These are phyloP conservation scores for Melanogaster broomeanus DNA, from an alignment of 768 basidiomycete species.

Conservation along the genomic window DNA sequence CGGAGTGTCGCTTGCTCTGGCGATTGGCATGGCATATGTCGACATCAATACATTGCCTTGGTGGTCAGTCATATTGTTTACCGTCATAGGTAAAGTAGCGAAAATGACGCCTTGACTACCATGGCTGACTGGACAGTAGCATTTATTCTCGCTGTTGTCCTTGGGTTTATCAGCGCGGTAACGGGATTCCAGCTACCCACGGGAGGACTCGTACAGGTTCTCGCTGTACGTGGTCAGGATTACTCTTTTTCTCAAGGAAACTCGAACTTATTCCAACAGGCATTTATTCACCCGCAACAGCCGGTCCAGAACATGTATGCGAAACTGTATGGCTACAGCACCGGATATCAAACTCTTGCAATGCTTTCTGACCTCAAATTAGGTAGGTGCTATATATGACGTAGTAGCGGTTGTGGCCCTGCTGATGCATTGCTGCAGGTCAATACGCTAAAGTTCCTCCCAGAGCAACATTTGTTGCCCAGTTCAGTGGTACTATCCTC, in stretches of 20 bases:
- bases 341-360: slow-evolving; percentile 52
- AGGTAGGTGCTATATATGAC: not conserved
- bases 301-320: slow-evolving; percentile 47
- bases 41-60: slow-evolving; percentile 48
- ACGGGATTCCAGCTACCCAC: slow-evolving; percentile 13
- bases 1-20: slow-evolving; percentile 45
- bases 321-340: slow-evolving; percentile 54
- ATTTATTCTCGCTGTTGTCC: slow-evolving; percentile 38
- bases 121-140: slow-evolving; percentile 11
- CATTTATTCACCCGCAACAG: slow-evolving; percentile 21
- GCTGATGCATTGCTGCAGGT: slow-evolving; percentile 37
- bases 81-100: slow-evolving; percentile 31
- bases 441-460: slow-evolving; percentile 59
- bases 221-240: slow-evolving; percentile 11
- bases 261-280: slow-evolving; percentile 24
- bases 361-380: slow-evolving; percentile 46
- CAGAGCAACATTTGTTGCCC: slow-evolving; percentile 46
- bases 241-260: not conserved
- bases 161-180: slow-evolving; percentile 37
- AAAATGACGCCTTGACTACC: slow-evolving; percentile 16
- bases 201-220: slow-evolving; percentile 12
- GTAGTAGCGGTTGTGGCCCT: slow-evolving; percentile 14
- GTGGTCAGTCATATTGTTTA: slow-evolving; percentile 55
- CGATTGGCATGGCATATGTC: slow-evolving; percentile 47
- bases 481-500: slow-evolving; percentile 51